Evolutionary conservation across 2,329 filamentous ascomycete genomes (phyloP).

Genomic region (Colletotrichum gloeosporioides): DNA sequence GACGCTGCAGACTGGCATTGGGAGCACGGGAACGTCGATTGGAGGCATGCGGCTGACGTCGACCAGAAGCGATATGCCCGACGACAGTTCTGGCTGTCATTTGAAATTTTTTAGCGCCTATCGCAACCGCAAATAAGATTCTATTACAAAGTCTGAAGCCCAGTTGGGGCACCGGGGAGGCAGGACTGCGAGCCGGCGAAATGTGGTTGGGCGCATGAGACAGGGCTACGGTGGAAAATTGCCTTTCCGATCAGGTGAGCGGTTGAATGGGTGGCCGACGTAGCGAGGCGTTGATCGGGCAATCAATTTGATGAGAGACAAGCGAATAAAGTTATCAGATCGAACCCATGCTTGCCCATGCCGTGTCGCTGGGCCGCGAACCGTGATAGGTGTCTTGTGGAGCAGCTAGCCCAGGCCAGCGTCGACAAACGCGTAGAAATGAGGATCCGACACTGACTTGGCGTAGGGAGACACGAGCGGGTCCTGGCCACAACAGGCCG

Average conservation of each 20-base stretch:
- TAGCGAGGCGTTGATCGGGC: not conserved
- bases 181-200: not conserved
- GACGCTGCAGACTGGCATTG: not conserved
- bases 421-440: not conserved
- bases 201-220: not conserved
- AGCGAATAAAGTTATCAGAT: conserved; percentile 21
- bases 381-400: not conserved
- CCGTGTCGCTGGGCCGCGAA: not conserved
- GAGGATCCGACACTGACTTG: conserved; percentile 3
- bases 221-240: not conserved
- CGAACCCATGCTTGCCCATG: conserved; percentile 1
- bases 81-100: not conserved
- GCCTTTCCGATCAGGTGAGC: not conserved
- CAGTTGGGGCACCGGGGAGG: not conserved
- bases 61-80: not conserved
- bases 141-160: not conserved
- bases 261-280: not conserved
- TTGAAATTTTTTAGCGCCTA: not conserved
- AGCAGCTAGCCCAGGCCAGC: not conserved
- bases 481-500: not conserved
- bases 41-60: not conserved
- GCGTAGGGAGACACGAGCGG: not conserved
- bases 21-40: no score
- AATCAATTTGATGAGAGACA: not conserved
- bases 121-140: not conserved